phyloP scores from a whole-genome alignment of 768 basidiomycete species.

The Mycena pura region DNA sequence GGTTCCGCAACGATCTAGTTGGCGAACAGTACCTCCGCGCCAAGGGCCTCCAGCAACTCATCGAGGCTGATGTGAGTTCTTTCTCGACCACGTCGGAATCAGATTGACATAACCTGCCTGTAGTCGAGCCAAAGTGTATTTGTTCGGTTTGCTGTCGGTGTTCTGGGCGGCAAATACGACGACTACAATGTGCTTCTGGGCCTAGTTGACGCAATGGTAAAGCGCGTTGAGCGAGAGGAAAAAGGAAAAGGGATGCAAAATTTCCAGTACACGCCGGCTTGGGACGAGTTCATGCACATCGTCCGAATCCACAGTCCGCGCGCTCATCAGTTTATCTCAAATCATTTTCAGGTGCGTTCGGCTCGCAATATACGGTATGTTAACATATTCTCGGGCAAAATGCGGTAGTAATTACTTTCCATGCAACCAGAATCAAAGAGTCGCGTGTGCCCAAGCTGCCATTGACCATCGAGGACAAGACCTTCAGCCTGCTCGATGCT shows the following conservation, averaged over 20 bases:
- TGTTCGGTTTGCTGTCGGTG: constrained; percentile 23
- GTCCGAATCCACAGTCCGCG: constrained; percentile 34
- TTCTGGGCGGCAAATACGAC: constrained; percentile 32
- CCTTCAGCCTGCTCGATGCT: constrained; percentile 30
- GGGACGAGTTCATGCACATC: constrained; percentile 38
- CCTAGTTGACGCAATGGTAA: constrained; percentile 38
- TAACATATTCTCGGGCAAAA: too few relatives aligned
- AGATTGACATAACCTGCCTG: too few relatives aligned
- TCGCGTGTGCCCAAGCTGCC: constrained; percentile 29
- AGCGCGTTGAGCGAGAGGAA: constrained; percentile 30
- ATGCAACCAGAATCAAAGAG: neutral
- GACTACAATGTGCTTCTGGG: constrained; percentile 34
- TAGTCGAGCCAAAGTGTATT: neutral
- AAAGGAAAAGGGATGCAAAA: constrained; percentile 41
- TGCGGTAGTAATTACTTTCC: neutral
- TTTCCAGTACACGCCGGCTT: constrained; percentile 38
- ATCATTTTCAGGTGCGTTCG: constrained; percentile 26
- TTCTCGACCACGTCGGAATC: too few relatives aligned
- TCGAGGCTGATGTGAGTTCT: too few relatives aligned
- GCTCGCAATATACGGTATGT: constrained; percentile 28
- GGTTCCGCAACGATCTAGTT: too few relatives aligned
- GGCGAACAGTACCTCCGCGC: too few relatives aligned
- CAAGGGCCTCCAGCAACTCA: too few relatives aligned
- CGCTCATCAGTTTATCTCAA: constrained; percentile 30
- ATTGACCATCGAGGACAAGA: constrained; percentile 24